Base-by-base conservation (phyloP, 2,329 filamentous ascomycete genomes). In the Exserohilum turcica region DNA sequence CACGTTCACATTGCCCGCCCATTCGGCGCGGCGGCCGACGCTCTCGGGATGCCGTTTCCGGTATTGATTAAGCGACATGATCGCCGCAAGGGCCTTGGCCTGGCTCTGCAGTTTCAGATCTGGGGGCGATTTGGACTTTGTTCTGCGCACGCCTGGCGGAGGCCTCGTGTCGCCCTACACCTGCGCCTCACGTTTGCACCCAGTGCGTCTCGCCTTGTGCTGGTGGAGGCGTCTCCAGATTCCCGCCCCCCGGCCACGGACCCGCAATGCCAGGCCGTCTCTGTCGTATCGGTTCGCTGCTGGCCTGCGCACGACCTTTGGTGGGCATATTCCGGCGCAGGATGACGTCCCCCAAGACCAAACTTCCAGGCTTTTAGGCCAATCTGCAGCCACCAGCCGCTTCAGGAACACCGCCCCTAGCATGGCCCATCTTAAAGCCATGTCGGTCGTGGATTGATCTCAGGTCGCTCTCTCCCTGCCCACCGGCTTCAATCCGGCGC, bases 311-410 rank as follows among this genome's bases (percentile, higher is more conserved):
- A 27, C 21, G 27, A 36, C 24, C 18, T n/a, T 28, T 55, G 51
- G 52, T 47, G 49, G 50, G 48, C 52, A 12, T 36, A 29, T 35
- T 16, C 21, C 39, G 46, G 55, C 60, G 61, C 59, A 29, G 40
- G 16, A 63, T 64, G 63, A 64, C 60, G 61, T 60, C 43, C 57
- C 56, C 63, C 60, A 64, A 61, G 44, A 52, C 54, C 15, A 52
- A 48, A 56, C 43, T 60, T 53, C 60, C 61, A 61, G 57, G 61
- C 52, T 61, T 57, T 49, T 36, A 45, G 54, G 51, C 56, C 49
- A 59, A 45, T 51, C 42, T 50, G 52, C 45, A 57, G 55, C 52
- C 52, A 39, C 54, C 48, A 53, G 48, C 50, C 49, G 40, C 37
- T 56, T 53, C 45, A 48, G 57, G 57, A 52, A 48, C 49, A 43